Evolutionary conservation across 805 yeast genomes (phyloP), one percentile per base, ranked within the genome.

Genomic region (Candida pseudofarinosa): DNA sequence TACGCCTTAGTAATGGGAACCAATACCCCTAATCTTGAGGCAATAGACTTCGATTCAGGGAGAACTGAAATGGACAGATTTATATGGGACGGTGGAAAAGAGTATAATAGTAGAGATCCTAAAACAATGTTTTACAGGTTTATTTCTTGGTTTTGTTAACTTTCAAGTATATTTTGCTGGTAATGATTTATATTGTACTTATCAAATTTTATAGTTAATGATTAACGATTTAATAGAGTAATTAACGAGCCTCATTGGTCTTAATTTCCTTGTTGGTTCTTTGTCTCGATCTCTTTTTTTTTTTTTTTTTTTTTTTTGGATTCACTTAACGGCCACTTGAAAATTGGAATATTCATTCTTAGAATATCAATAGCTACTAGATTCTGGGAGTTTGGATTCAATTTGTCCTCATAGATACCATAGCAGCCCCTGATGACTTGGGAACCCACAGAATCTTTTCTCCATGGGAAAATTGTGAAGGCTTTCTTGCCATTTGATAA

Each of bases 11-110:
- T 80, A 13, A 75, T 80, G 45, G 79, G 87, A 7, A 81, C 90
- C 1, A 75, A 79, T 48, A 66, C 83, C 8, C 85, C 80, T 40
- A 74, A 86, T 39, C 63, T 86, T 37, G 90, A 85, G 51, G 83
- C 85, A 37, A 58, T 88, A 46, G 95, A 88, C 59, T 74, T 85
- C 57, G 96, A 88, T 59, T 76, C 88, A 0, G 96, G 96, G 2
- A 69, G 96, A 53, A 73, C 93, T 39, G 96, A 88, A 58, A 79
- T 83, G 64, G 96, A 88, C 61, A 69, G 88, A 38, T 77, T 77
- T 48, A 79, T 81, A 17, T 87, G 95, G 95, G 88, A 83, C 50
- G 93, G 87, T 44, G 87, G 85, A 19, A 56, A 62, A 38, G 74
- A 69, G 40, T 69, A 65, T 47, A 66, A 67, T 46, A 51, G 53